phyloP scores from a whole-genome alignment of 2,329 filamentous ascomycete species.

The Epichloe baconii region DNA sequence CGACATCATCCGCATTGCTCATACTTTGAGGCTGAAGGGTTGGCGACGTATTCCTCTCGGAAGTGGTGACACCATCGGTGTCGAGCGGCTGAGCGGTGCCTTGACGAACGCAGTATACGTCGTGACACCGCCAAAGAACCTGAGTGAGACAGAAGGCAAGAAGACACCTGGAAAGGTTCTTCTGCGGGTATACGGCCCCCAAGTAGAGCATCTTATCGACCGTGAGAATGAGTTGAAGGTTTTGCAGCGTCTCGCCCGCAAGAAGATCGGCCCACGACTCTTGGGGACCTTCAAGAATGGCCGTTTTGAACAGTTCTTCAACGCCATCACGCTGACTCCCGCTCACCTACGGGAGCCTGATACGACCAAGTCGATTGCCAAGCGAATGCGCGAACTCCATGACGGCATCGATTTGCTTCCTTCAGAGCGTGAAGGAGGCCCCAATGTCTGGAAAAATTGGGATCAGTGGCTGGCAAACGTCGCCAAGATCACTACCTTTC shows the following conservation, averaged over 20 bases:
- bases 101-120: constrained; percentile 96
- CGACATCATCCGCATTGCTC: constrained; percentile 78
- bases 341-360: constrained; percentile 66
- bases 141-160: constrained; percentile 30
- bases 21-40: constrained; percentile 80
- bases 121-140: constrained; percentile 62
- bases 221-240: constrained; percentile 81
- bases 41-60: constrained; percentile 77
- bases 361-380: constrained; percentile 85
- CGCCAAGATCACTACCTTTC: constrained; percentile 40
- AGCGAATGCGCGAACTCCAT: constrained; percentile 92
- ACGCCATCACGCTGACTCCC: constrained; percentile 68
- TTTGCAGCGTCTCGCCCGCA: constrained; percentile 70
- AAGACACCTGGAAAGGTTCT: constrained; percentile 55
- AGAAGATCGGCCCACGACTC: constrained; percentile 84
- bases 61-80: constrained; percentile 51
- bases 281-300: constrained; percentile 90
- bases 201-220: constrained; percentile 93
- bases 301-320: constrained; percentile 88
- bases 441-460: constrained; percentile 86
- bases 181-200: constrained; percentile 83
- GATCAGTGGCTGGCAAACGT: constrained; percentile 73
- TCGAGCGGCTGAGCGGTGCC: constrained; percentile 74
- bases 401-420: constrained; percentile 80
- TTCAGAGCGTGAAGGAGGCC: constrained; percentile 63